Evolutionary conservation across 2,329 filamentous ascomycete species (phyloP).

Genomic region (Colletotrichum sojae): DNA sequence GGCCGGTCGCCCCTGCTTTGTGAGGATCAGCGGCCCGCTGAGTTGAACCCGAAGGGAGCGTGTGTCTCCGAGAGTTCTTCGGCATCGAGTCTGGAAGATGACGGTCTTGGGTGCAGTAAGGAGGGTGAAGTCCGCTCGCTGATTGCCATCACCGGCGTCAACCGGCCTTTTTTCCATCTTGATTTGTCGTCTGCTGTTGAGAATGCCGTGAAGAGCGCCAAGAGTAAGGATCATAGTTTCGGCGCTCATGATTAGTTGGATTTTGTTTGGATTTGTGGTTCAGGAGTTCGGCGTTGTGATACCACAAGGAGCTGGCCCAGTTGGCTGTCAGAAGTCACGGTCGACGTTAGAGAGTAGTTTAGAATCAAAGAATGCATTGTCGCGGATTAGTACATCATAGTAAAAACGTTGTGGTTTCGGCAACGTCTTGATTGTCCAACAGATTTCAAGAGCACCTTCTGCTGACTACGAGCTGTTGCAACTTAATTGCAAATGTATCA

Average conservation of each 20-base stretch:
- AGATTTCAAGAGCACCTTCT: too few relatives aligned
- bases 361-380: too few relatives aligned
- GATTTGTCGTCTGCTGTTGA: constrained; percentile 61
- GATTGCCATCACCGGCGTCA: constrained; percentile 53
- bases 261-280: background rate
- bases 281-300: too few relatives aligned
- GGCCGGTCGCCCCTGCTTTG: constrained; percentile 18
- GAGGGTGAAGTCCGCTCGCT: constrained; percentile 12
- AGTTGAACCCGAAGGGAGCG: background rate
- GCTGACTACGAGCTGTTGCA: too few relatives aligned
- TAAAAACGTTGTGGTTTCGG: too few relatives aligned
- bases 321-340: too few relatives aligned
- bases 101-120: background rate
- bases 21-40: background rate
- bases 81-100: constrained; percentile 10
- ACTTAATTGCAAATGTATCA: too few relatives aligned
- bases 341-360: too few relatives aligned
- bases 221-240: background rate
- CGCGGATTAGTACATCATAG: too few relatives aligned
- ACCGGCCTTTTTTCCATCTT: constrained; percentile 64
- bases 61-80: background rate
- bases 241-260: background rate
- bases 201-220: constrained; percentile 46
- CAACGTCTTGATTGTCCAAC: too few relatives aligned
- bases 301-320: too few relatives aligned